Evolutionary conservation across 768 basidiomycete genomes (phyloP), one percentile per base, ranked within the genome.

Genomic region (Podaxis sp.): DNA sequence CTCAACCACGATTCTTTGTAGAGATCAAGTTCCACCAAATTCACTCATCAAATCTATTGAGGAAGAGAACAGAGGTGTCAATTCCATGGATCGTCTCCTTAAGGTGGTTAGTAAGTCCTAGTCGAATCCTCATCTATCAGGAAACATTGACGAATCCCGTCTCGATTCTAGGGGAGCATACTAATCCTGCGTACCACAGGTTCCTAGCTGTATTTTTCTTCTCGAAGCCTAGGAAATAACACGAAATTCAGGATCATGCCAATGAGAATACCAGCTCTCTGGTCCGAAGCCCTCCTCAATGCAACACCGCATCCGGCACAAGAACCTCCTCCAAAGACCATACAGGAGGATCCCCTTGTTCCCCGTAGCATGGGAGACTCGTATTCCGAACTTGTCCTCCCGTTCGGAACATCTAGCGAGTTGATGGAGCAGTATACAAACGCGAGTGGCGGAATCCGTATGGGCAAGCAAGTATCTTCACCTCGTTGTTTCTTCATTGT

Each of bases 371-470:
- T 90, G 89, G 77, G 85, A 56, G 88, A 90, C 68, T 90, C 88
- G 0, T 90, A 91, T 68, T 80, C 86, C 40, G 87, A 90, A 69
- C 71, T 88, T 4, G 67, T 82, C 7, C 80, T 92, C 19, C 87
- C 87, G 1, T 91, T 91, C 70, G 80, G 79, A 1, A 85, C 85
- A 1, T 82, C 82, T 15, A 79, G 85, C 0, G 72, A 81, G 58
- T 73, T 88, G 12, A 75, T 89, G 24, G 90, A 91, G 67, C 80
- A 85, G 63, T 90, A 90, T 68, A 87, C 83, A 6, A 91, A 90
- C 68, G 87, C 87, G 0, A 79, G 80, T 26, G 90, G 90, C 17
- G 87, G 88, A 17, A 86, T 91, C 64, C 82, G 89, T 46, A 89
- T 80, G 1, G 89, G 90, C 65, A 88, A 85, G 82, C 79, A 36